These are phyloP conservation scores for Neofusicoccum kwambonambiense DNA, from an alignment of 2,329 filamentous ascomycete genomes.

Conservation along the genomic window DNA sequence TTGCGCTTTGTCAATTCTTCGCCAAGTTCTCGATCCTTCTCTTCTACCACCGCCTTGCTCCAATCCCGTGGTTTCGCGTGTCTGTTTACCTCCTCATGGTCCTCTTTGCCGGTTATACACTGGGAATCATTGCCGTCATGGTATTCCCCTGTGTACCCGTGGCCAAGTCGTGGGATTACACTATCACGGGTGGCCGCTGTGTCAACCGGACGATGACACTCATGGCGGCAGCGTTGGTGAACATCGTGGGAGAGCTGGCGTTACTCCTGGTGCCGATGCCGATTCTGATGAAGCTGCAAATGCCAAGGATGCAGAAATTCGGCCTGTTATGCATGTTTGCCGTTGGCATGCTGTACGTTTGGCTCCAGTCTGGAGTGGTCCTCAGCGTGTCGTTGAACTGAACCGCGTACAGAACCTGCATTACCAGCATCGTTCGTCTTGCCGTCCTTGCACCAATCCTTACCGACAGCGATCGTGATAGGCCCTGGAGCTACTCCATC, in stretches of 20 bases:
- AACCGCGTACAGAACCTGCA: conserved; percentile 25
- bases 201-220: conserved; percentile 25
- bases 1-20: conserved; percentile 19
- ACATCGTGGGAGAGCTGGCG: conserved; percentile 26
- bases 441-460: neutral
- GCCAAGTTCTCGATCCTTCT: conserved; percentile 24
- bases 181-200: conserved; percentile 20
- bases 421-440: conserved; percentile 34
- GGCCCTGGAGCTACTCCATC: neutral
- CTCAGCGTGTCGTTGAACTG: neutral
- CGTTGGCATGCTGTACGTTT: conserved; percentile 18
- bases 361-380: neutral
- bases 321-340: conserved; percentile 27
- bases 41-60: conserved; percentile 21
- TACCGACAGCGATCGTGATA: neutral
- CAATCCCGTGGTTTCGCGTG: conserved; percentile 23
- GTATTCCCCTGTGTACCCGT: conserved; percentile 27
- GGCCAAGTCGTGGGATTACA: conserved; percentile 24
- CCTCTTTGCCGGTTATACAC: conserved; percentile 23
- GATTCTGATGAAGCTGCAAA: conserved; percentile 25
- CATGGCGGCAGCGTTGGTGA: conserved; percentile 25
- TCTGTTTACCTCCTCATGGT: conserved; percentile 16
- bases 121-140: conserved; percentile 24
- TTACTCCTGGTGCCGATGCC: conserved; percentile 28
- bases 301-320: conserved; percentile 25